Base-by-base conservation (phyloP, 2,329 filamentous ascomycete species). In the Talaromyces sp. region DNA sequence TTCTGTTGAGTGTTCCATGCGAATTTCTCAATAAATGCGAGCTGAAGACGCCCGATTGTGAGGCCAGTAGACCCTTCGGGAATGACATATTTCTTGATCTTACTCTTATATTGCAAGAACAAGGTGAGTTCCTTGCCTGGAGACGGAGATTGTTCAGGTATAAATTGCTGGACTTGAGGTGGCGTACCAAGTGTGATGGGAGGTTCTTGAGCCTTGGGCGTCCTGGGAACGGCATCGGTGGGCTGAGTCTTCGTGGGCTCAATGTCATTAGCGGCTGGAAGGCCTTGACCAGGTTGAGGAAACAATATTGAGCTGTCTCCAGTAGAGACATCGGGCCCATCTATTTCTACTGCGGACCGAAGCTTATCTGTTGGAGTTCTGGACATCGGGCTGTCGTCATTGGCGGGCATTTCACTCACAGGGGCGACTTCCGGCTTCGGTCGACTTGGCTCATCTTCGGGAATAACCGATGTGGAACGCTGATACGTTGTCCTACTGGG, bases 11-110 rank as follows among this genome's bases (percentile, higher is more conserved):
- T 97, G 72, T 97, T 98, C 93, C 96, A 99, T 0, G 94, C 95
- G 74, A 99, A 99, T 75, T 97, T 99, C 71, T 99, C 95, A 71
- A 99, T 99, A 72, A 99, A 99, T 0, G 95, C 94, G 33, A 99
- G 84, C 76, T 99, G 94, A 65, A 99, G 79, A 27, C 93, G 87
- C 1, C 93, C 93, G 66, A 97, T 89, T 2, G 92, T 94, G 11
- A 99, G 83, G 67, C 94, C 92, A 37, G 89, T 88, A 69, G 89
- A 89, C 1, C 94, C 94, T 75, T 96, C 93, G 0, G 91, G 82
- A 39, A 98, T 85, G 16, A 97, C 88, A 74, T 96, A 96, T 76
- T 98, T 98, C 79, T 97, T 98, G 71, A 98, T 93, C 75, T 95
- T 95, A 71, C 90, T 95, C 76, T 96, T 97, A 81, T 98, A 97